A percentile compares a stretch with the other conserved stretches of the same genome.
Conservation (phyloP, 1,284 basidiomycete species). For the Cystobasidium sp. region DNA sequence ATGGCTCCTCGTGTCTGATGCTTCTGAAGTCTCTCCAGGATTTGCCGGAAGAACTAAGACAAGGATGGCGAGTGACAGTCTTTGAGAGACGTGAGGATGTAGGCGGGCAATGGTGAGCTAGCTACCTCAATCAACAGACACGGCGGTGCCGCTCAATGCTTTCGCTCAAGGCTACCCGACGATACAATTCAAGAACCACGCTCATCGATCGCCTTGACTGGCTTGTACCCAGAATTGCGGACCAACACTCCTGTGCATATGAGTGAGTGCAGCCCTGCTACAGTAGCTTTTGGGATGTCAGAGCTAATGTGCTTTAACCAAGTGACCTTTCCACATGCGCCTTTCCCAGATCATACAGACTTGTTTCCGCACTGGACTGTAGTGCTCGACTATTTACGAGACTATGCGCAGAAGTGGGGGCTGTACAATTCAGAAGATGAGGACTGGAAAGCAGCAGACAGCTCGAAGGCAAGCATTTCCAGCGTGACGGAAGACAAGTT, state of each 20-base stretch:
- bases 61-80: slow-evolving; percentile 30
- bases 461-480: neutral
- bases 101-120: slow-evolving; percentile 27
- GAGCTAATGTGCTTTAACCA: neutral
- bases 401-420: slow-evolving; percentile 41
- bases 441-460: slow-evolving; percentile 10
- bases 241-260: slow-evolving; percentile 42
- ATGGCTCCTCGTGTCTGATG: slow-evolving; percentile 26
- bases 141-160: neutral
- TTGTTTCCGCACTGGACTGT: slow-evolving; percentile 41
- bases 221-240: slow-evolving; percentile 40
- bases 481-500: neutral
- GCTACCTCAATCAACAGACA: neutral
- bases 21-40: slow-evolving; percentile 36
- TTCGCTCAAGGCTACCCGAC: slow-evolving; percentile 31
- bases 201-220: slow-evolving; percentile 24
- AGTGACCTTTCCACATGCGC: slow-evolving; percentile 39
- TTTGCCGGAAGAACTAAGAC: slow-evolving; percentile 31
- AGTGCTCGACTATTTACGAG: slow-evolving; percentile 28
- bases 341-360: slow-evolving; percentile 38
- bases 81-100: slow-evolving; percentile 38
- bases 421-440: slow-evolving; percentile 32
- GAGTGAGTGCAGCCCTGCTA: neutral
- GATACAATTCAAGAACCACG: slow-evolving; percentile 16
- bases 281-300: neutral